Percentiles rank a stretch among this genome's conserved stretches.
Evolutionary conservation across 2,329 filamentous ascomycete genomes (phyloP).

Genomic region (Penicillium crustosum): DNA sequence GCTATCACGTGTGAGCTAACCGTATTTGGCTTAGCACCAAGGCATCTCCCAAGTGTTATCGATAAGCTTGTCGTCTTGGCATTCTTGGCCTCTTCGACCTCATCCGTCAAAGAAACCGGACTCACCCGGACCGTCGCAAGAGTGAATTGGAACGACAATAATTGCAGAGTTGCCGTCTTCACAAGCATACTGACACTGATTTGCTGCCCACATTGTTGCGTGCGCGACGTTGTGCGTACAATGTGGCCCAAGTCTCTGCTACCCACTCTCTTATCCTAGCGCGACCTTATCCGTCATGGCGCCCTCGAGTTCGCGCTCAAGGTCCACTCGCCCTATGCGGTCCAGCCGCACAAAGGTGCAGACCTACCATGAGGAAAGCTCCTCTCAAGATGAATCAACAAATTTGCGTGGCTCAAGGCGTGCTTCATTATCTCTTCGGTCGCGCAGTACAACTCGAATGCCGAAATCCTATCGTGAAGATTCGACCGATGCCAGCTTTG

Average conservation of each 20-base stretch:
- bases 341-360: slow-evolving; percentile 37
- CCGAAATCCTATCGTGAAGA: slow-evolving; percentile 37
- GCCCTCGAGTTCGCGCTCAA: slow-evolving; percentile 23
- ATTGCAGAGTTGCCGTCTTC: background rate
- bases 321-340: slow-evolving; percentile 36
- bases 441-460: slow-evolving; percentile 30
- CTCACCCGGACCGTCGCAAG: background rate
- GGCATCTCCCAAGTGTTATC: slow-evolving; percentile 14
- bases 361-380: slow-evolving; percentile 41
- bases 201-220: background rate
- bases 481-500: slow-evolving; percentile 33
- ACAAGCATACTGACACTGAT: background rate
- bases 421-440: slow-evolving; percentile 32
- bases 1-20: slow-evolving; percentile 13
- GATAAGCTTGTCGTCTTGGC: slow-evolving; percentile 20
- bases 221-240: slow-evolving; percentile 2
- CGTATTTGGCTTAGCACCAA: background rate
- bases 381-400: slow-evolving; percentile 31
- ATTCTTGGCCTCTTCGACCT: slow-evolving; percentile 13
- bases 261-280: slow-evolving; percentile 13
- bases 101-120: slow-evolving; percentile 5
- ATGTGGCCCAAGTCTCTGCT: slow-evolving; percentile 4
- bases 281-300: slow-evolving; percentile 30
- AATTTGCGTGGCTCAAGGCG: slow-evolving; percentile 14
- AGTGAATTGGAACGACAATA: background rate